Evolutionary conservation across 73 alveolate species (phyloP).

Genomic region (Uronychia setigera): DNA sequence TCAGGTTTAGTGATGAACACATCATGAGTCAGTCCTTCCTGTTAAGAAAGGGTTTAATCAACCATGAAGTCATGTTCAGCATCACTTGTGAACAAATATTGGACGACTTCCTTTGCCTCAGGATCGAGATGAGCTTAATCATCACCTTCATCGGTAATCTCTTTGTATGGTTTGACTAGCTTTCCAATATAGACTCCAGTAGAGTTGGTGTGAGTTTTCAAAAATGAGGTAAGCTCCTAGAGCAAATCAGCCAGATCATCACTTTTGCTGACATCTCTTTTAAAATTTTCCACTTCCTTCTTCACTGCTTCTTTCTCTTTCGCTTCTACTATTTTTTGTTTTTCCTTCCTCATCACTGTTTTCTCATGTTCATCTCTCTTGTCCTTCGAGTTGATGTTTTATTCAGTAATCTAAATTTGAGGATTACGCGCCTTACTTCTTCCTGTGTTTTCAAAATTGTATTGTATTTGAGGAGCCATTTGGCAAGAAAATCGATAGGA

Average conservation of each 20-base stretch:
- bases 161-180: conserved; percentile 73
- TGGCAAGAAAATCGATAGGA: conserved; percentile 91
- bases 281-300: conserved; percentile 34
- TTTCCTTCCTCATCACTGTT: not conserved
- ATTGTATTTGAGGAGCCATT: conserved; percentile 77
- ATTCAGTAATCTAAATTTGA: conserved; percentile 26
- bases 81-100: conserved; percentile 86
- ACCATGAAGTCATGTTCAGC: conserved; percentile 78
- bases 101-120: conserved; percentile 76
- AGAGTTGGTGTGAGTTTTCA: conserved; percentile 75
- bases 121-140: conserved; percentile 94
- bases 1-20: conserved; percentile 58
- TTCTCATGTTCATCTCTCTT: not conserved
- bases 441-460: not conserved
- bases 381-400: not conserved
- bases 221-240: conserved; percentile 66
- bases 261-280: conserved; percentile 8
- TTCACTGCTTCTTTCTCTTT: conserved; percentile 25
- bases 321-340: conserved; percentile 13
- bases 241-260: conserved; percentile 75
- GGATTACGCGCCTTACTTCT: not conserved
- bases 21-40: conserved; percentile 73
- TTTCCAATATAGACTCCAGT: conserved; percentile 96
- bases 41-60: conserved; percentile 66
- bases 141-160: conserved; percentile 85